Percentiles rank a stretch among this genome's conserved stretches.
phyloP scores from a whole-genome alignment of 1,284 basidiomycete species.

The Irpex sp. region DNA sequence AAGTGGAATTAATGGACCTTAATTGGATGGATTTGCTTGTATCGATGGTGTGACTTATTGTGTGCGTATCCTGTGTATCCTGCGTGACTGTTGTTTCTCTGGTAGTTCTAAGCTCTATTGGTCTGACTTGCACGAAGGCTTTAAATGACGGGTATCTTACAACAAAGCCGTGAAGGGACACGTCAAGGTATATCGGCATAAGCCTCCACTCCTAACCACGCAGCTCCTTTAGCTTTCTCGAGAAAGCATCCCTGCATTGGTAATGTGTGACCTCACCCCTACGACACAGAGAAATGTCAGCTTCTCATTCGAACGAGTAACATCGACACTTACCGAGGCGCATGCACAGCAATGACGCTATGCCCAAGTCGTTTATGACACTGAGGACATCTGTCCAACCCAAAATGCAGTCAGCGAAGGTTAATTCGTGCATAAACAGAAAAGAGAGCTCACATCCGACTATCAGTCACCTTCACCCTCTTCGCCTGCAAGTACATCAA shows the following conservation, averaged over 20 bases:
- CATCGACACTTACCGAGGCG: conserved; percentile 57
- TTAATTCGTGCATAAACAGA: not conserved
- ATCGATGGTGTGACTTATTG: not conserved
- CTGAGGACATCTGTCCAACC: conserved; percentile 75
- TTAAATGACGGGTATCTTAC: not conserved
- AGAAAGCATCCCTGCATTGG: conserved; percentile 85
- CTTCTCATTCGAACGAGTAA: not conserved
- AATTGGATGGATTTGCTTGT: not conserved
- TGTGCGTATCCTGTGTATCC: not conserved
- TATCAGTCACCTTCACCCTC: conserved; percentile 89
- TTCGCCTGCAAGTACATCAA: conserved; percentile 76
- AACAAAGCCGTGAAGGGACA: not conserved
- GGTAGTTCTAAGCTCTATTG: not conserved
- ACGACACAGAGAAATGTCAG: not conserved
- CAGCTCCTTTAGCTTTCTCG: conserved; percentile 48
- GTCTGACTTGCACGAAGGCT: not conserved
- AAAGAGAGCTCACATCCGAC: conserved; percentile 67
- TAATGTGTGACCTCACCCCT: conserved; percentile 95
- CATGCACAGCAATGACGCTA: conserved; percentile 93
- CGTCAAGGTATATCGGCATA: not conserved
- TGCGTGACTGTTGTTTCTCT: not conserved
- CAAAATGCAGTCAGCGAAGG: not conserved
- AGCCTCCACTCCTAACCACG: not conserved
- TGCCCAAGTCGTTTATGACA: conserved; percentile 94
- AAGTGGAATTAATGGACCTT: not conserved